Percentiles rank a stretch among this genome's conserved stretches.
These are phyloP conservation scores for Pilobolus umbonatus DNA, from an alignment of 192 early-diverging fungal genomes.

Conservation along the genomic window DNA sequence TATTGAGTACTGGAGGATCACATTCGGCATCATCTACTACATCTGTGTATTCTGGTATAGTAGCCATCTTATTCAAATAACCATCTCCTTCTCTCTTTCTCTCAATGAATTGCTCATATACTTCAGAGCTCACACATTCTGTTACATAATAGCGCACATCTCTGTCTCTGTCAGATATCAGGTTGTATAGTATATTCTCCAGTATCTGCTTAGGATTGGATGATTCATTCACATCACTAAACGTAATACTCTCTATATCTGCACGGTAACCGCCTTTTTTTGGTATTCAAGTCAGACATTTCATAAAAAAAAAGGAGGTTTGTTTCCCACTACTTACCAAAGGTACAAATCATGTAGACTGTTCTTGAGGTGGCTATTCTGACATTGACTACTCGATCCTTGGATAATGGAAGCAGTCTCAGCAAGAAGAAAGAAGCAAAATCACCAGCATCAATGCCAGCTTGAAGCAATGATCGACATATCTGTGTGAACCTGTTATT, in stretches of 20 bases:
- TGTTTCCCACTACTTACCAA: too few relatives aligned
- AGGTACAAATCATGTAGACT: conserved; percentile 31
- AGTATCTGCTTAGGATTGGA: not conserved
- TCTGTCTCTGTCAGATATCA: not conserved
- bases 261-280: not conserved
- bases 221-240: not conserved
- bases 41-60: too few relatives aligned
- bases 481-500: conserved; percentile 60
- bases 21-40: too few relatives aligned
- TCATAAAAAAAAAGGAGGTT: not conserved
- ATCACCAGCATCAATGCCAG: conserved; percentile 51
- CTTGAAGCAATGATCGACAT: conserved; percentile 57
- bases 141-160: conserved; percentile 3
- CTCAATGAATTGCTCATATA: too few relatives aligned
- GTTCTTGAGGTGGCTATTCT: conserved; percentile 66
- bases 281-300: not conserved
- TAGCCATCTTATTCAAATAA: too few relatives aligned
- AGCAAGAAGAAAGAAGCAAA: conserved; percentile 72
- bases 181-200: not conserved
- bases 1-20: too few relatives aligned
- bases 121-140: too few relatives aligned
- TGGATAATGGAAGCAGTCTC: conserved; percentile 48
- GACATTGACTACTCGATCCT: conserved; percentile 67
- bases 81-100: too few relatives aligned
- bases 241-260: not conserved